Percentiles rank a stretch among this genome's conserved stretches.
These are phyloP conservation scores for Stephanodiscus minutulus DNA, from an alignment of 108 stramenopile genomes.

Conservation along the genomic window DNA sequence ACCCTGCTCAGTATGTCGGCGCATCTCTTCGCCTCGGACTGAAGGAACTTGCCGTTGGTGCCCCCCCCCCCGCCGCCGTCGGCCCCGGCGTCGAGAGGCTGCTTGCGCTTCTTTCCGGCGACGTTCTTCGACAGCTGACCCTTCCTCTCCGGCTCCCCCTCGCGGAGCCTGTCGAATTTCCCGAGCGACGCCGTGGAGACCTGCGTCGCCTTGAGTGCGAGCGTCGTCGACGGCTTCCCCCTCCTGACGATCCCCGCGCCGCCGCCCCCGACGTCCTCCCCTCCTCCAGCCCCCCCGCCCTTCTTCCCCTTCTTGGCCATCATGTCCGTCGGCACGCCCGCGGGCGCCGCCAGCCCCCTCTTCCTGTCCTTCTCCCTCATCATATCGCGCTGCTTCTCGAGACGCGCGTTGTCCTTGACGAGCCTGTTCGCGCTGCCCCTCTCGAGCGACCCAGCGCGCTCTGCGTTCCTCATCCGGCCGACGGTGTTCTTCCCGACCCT, in stretches of 20 bases:
- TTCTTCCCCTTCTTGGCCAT: conserved; percentile 48
- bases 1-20: conserved; percentile 78
- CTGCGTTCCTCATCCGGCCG: conserved; percentile 77
- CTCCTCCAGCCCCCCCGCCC: background rate
- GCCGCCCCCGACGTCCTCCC: background rate
- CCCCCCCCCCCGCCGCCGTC: conserved; percentile 9
- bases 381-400: conserved; percentile 53
- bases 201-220: conserved; percentile 79
- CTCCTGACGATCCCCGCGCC: conserved; percentile 19
- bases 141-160: conserved; percentile 79
- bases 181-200: conserved; percentile 83
- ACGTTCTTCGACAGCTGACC: conserved; percentile 49
- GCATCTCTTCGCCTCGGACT: conserved; percentile 61
- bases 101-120: conserved; percentile 74
- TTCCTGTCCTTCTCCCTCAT: conserved; percentile 54
- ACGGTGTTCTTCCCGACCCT: conserved; percentile 74
- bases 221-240: conserved; percentile 67
- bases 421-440: conserved; percentile 71
- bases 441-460: conserved; percentile 63
- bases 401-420: conserved; percentile 57
- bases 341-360: conserved; percentile 58
- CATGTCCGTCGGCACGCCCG: conserved; percentile 80
- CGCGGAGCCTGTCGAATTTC: conserved; percentile 79
- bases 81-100: conserved; percentile 51
- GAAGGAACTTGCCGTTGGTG: conserved; percentile 53